Base-by-base conservation (phyloP, 2,329 filamentous ascomycete species). In the Talaromyces islandicus region DNA sequence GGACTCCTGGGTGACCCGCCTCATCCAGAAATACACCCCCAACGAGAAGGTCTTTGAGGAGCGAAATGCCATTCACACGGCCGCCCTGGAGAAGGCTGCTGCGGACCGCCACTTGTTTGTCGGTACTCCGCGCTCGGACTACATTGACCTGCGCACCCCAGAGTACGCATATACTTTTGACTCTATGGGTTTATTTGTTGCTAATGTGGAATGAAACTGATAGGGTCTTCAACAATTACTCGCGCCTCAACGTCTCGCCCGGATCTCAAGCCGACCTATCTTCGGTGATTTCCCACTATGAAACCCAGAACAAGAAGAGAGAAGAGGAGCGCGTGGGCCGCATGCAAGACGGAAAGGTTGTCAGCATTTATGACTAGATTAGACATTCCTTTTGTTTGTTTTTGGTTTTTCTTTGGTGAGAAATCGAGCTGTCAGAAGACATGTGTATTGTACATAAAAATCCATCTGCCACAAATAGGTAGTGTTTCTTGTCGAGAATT, bases 231-330 rank as follows among this genome's bases (percentile, higher is more conserved):
- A 88, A 88, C 70, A 73, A 76, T 24, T 82, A 83, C 57, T 84
- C 84, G 1, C 85, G 85, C 17, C 86, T 79, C 73, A 89, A 89
- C 69, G 81, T 88, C 59, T 75, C 81, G 32, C 84, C 87, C 50
- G 87, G 87, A 56, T 82, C 83, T 52, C 73, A 80, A 59, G 81
- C 81, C 54, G 81, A 87, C 68, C 76, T 89, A 66, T 82, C 82
- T 69, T 71, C 80, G 57, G 77, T 88, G 59, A 83, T 86, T 61
- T 82, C 80, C 30, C 85, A 88, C 75, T 89, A 87, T 71, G 77
- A 85, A 72, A 81, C 81, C 68, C 69, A 83, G 68, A 81, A 84
- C 60, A 75, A 77, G 69, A 81, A 83, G 61, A 78, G 79, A 61
- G 83, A 88, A 62, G 81, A 81, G 70, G 78, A 78, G 69, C 85